A percentile compares a stretch with the other conserved stretches of the same genome.
Conservation (phyloP, 2,329 filamentous ascomycete species). For the Dactylellina drechsleri region DNA sequence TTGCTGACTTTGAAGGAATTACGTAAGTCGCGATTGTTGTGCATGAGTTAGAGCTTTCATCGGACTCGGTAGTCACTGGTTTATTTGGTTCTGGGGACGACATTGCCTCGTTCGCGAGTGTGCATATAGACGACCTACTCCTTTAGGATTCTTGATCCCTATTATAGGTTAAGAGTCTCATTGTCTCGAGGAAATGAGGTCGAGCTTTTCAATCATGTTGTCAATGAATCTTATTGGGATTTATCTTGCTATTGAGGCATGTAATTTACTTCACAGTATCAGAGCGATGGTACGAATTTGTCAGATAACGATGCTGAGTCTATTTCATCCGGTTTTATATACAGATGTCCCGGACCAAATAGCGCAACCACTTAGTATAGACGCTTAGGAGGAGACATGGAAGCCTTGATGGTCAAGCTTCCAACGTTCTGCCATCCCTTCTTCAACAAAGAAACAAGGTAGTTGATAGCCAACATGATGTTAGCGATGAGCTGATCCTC, state of each 20-base stretch:
- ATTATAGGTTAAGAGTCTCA: too few species aligned
- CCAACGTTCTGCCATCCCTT: conserved; percentile 99
- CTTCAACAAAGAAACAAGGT: conserved; percentile 98
- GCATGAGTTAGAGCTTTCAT: too few species aligned
- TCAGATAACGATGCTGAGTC: neutral
- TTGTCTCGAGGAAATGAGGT: too few species aligned
- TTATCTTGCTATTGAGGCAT: too few species aligned
- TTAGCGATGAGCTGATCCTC: conserved; percentile 96
- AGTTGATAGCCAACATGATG: conserved; percentile 99
- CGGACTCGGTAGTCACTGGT: too few species aligned
- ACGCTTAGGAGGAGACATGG: conserved; percentile 98
- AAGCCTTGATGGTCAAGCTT: conserved; percentile 99
- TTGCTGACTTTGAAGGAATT: too few species aligned
- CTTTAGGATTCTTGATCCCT: too few species aligned
- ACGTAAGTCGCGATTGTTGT: too few species aligned
- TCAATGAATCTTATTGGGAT: too few species aligned
- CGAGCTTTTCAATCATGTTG: too few species aligned
- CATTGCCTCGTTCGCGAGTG: neutral
- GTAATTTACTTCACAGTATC: neutral
- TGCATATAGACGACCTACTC: neutral
- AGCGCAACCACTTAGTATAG: conserved; percentile 77
- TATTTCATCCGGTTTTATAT: conserved; percentile 12
- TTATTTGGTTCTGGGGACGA: neutral
- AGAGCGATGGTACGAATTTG: neutral
- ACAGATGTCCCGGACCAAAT: neutral